phyloP scores from a whole-genome alignment of 768 basidiomycete species.

The Boletus rufocinnamomeus region DNA sequence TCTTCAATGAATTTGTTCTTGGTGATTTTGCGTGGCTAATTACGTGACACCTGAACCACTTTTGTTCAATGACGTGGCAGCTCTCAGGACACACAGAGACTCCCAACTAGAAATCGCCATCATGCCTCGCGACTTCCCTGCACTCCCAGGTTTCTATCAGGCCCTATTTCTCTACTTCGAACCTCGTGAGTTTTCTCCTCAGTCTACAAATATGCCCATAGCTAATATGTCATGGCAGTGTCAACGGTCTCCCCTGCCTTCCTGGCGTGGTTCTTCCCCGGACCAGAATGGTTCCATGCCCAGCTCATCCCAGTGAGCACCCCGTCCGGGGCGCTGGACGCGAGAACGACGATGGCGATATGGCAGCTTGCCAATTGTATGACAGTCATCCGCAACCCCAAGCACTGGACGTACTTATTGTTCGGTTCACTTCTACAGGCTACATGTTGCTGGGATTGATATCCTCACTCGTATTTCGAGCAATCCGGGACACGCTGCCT shows the following conservation, averaged over 20 bases:
- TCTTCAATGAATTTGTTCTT: too few relatives aligned
- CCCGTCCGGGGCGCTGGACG: constrained; percentile 40
- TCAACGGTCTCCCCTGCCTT: constrained; percentile 54
- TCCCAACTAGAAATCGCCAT: background rate
- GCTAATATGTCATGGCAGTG: constrained; percentile 35
- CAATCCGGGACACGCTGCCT: constrained; percentile 59
- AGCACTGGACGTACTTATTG: background rate
- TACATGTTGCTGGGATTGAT: constrained; percentile 65
- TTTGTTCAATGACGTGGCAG: too few relatives aligned
- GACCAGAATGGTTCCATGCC: constrained; percentile 66
- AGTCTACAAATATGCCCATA: constrained; percentile 9
- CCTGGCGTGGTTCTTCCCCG: constrained; percentile 57
- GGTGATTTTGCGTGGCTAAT: background rate
- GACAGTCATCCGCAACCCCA: constrained; percentile 15
- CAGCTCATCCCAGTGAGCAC: constrained; percentile 55
- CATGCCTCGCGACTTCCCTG: constrained; percentile 45
- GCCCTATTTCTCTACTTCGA: constrained; percentile 66
- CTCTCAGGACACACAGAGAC: background rate
- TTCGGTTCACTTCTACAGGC: constrained; percentile 39
- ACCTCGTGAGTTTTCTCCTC: constrained; percentile 45
- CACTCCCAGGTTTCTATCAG: constrained; percentile 63
- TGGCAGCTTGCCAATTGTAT: constrained; percentile 70
- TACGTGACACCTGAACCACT: background rate
- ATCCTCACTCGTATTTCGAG: constrained; percentile 67
- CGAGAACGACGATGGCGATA: constrained; percentile 59